phyloP scores from a whole-genome alignment of 1,139 yeast genomes.

The Scheffersomyces insectosa region DNA sequence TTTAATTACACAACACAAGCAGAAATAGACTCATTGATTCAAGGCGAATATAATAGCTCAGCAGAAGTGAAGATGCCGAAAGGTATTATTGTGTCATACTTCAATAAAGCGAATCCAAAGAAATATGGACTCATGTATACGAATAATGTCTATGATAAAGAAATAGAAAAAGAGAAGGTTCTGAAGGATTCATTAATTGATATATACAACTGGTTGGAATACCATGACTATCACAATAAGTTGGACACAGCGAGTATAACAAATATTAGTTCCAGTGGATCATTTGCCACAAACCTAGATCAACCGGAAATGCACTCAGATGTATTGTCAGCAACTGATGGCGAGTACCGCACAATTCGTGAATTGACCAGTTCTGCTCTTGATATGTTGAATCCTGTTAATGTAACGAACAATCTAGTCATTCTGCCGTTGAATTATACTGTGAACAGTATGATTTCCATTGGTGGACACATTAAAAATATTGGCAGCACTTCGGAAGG shows the following conservation, averaged over 20 bases:
- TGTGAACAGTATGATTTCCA: conserved; percentile 32
- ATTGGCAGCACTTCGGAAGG: conserved; percentile 5
- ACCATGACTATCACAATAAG: conserved; percentile 32
- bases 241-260: conserved; percentile 21
- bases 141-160: conserved; percentile 11
- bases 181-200: conserved; percentile 19
- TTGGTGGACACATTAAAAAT: conserved; percentile 6
- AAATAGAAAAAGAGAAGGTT: conserved; percentile 7
- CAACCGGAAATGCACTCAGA: conserved; percentile 8
- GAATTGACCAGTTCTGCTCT: conserved; percentile 18
- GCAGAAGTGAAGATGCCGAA: conserved; percentile 11
- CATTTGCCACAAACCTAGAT: conserved; percentile 15
- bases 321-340: conserved; percentile 1
- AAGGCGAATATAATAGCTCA: conserved; percentile 6
- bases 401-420: conserved; percentile 37
- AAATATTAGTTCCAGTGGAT: conserved; percentile 14
- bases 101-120: conserved; percentile 27
- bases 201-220: conserved; percentile 37
- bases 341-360: background rate
- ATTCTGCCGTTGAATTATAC: conserved; percentile 42
- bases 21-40: conserved; percentile 21
- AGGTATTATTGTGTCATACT: conserved; percentile 30
- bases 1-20: conserved; percentile 16
- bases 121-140: conserved; percentile 34
- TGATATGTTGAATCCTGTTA: conserved; percentile 35